Conservation (phyloP, 2,329 filamentous ascomycete genomes). For the Rutstroemia sp. region DNA sequence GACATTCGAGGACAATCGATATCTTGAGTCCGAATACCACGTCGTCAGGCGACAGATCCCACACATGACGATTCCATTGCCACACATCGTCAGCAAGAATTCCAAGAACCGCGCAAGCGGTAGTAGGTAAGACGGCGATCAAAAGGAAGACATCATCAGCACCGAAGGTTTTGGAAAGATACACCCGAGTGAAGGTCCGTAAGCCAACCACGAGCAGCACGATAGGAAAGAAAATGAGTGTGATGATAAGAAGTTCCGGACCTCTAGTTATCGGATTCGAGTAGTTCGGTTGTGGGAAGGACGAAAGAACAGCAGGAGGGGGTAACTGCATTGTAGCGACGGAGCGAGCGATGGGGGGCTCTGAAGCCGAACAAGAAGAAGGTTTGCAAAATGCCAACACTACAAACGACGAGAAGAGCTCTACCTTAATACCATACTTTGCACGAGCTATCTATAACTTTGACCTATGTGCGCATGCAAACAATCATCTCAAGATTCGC, state of each 20-base stretch:
- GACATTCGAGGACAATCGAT: conserved; percentile 31
- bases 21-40: conserved; percentile 30
- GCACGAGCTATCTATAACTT: background rate
- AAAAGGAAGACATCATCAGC: conserved; percentile 40
- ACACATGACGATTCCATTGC: conserved; percentile 35
- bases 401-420: no score
- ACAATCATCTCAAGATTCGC: background rate
- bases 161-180: conserved; percentile 38
- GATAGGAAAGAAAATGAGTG: conserved; percentile 33
- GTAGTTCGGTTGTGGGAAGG: conserved; percentile 37
- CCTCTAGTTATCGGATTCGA: conserved; percentile 38
- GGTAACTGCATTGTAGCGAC: conserved; percentile 5
- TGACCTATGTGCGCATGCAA: background rate
- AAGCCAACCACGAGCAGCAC: conserved; percentile 35
- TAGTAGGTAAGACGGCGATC: conserved; percentile 29
- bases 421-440: background rate
- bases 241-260: conserved; percentile 35
- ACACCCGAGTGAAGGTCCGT: conserved; percentile 39
- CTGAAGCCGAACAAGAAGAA: background rate
- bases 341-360: background rate
- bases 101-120: conserved; percentile 30
- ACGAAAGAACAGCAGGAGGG: background rate
- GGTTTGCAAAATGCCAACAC: no score
- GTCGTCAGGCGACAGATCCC: conserved; percentile 32
- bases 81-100: conserved; percentile 30